Percentiles rank a stretch among this genome's conserved stretches.
These are phyloP conservation scores for Tylopilus plumbeoviolaceoides DNA, from an alignment of 768 basidiomycete species.

Conservation along the genomic window DNA sequence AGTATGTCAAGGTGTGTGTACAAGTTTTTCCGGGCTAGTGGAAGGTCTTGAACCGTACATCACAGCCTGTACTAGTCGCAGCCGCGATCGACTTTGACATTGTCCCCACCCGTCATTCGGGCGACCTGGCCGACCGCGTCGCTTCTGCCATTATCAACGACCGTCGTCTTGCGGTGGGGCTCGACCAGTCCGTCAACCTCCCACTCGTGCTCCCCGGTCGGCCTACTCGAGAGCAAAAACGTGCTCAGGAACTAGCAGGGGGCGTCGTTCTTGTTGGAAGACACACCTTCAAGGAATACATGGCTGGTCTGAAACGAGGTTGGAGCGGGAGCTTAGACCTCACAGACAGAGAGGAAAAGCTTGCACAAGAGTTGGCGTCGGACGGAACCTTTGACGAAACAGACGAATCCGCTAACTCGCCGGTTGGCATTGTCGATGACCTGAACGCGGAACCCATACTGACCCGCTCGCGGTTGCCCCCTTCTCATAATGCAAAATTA, in stretches of 20 bases:
- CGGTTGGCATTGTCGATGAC: conserved; percentile 22
- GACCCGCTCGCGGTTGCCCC: conserved; percentile 35
- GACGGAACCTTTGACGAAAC: conserved; percentile 81
- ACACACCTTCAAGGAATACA: conserved; percentile 91
- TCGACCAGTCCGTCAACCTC: conserved; percentile 48
- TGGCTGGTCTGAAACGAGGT: conserved; percentile 80
- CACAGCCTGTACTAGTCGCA: conserved; percentile 87
- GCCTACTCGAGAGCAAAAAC: conserved; percentile 48
- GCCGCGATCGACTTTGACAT: conserved; percentile 92
- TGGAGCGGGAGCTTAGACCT: conserved; percentile 73
- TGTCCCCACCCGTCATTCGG: conserved; percentile 74
- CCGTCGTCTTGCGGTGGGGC: conserved; percentile 61
- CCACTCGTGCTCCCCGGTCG: conserved; percentile 49
- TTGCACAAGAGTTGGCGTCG: conserved; percentile 61
- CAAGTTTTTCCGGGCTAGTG: conserved; percentile 10
- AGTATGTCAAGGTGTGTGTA: conserved; percentile 91
- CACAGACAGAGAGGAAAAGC: conserved; percentile 64
- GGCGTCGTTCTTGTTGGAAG: conserved; percentile 86
- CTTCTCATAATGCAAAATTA: conserved; percentile 31
- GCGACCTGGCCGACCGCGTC: conserved; percentile 77
- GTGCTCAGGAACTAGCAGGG: conserved; percentile 65
- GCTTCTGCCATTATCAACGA: conserved; percentile 68
- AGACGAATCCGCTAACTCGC: conserved; percentile 29
- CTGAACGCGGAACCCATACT: conserved; percentile 39
- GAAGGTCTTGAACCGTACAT: conserved; percentile 1